Conservation (phyloP, 2,329 filamentous ascomycete species). For the Xylaria sp. region DNA sequence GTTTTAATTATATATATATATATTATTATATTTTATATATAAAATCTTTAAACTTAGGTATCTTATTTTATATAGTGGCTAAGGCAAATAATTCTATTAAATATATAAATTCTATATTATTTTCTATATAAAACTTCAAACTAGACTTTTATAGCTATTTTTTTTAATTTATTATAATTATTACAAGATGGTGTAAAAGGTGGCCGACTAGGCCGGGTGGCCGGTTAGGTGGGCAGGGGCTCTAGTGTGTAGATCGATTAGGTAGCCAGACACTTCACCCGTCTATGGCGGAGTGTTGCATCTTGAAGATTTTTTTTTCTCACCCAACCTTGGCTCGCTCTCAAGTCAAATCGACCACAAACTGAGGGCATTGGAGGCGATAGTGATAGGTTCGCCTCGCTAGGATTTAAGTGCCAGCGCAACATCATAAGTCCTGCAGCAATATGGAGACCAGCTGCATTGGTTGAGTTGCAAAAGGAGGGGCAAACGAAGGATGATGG, state of each 20-base stretch:
- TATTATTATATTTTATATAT: no score
- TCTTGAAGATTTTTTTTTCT: constrained; percentile 3
- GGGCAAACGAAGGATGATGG: constrained; percentile 37
- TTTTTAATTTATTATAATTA: no score
- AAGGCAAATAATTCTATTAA: no score
- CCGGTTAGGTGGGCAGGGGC: no score
- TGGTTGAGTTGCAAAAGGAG: constrained; percentile 36
- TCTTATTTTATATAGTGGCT: no score
- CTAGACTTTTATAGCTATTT: no score
- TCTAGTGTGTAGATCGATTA: background rate
- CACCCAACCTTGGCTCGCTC: constrained; percentile 5
- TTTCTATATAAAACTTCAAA: no score
- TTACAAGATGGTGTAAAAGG: no score
- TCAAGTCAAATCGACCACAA: constrained; percentile 6
- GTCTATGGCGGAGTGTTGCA: constrained; percentile 26
- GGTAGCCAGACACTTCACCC: constrained; percentile 15
- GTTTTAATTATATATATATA: no score
- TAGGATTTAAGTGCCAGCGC: constrained; percentile 40
- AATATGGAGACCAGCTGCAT: constrained; percentile 37
- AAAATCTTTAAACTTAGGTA: no score
- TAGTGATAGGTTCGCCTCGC: constrained; percentile 30
- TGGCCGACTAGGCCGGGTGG: no score
- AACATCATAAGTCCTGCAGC: constrained; percentile 38
- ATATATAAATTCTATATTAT: no score
- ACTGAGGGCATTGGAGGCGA: constrained; percentile 26